Evolutionary conservation across 2,329 filamentous ascomycete genomes (phyloP).

Genomic region (Penicillium sp.): DNA sequence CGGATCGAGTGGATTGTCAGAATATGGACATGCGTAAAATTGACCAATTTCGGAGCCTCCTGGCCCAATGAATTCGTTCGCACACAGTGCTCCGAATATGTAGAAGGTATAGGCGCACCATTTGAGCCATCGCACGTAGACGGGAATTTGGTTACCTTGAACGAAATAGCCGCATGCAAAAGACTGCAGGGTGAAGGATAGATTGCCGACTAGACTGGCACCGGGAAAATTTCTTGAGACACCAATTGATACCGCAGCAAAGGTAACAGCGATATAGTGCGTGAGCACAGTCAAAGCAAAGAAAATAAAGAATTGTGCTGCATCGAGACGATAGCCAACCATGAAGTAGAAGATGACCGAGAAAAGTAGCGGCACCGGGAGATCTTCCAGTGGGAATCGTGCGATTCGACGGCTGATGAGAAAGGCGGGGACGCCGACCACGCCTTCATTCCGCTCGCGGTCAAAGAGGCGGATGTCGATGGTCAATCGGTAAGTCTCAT

Average conservation of each 20-base stretch:
- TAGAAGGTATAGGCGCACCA: conserved; percentile 51
- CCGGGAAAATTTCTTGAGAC: conserved; percentile 66
- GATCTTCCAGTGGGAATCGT: conserved; percentile 66
- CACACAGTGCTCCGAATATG: conserved; percentile 66
- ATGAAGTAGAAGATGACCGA: conserved; percentile 75
- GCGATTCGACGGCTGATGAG: conserved; percentile 68
- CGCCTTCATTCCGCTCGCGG: conserved; percentile 69
- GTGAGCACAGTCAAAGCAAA: conserved; percentile 66
- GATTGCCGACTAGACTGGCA: conserved; percentile 69
- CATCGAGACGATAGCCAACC: conserved; percentile 66
- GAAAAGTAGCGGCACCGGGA: conserved; percentile 70
- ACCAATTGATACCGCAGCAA: conserved; percentile 66
- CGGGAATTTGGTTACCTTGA: conserved; percentile 67
- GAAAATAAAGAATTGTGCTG: conserved; percentile 67
- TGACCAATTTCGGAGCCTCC: conserved; percentile 48
- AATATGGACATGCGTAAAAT: conserved; percentile 70
- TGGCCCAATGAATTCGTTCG: conserved; percentile 64
- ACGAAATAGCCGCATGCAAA: conserved; percentile 77
- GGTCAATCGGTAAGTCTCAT: conserved; percentile 72
- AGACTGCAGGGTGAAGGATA: conserved; percentile 70
- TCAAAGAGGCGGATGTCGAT: conserved; percentile 75
- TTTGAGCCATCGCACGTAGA: conserved; percentile 78
- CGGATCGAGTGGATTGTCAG: conserved; percentile 61
- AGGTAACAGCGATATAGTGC: conserved; percentile 71
- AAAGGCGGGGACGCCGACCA: conserved; percentile 67